Percentiles rank a stretch among this genome's conserved stretches.
Evolutionary conservation across 2,329 filamentous ascomycete species (phyloP).

Genomic region (Fusarium xylarioides): DNA sequence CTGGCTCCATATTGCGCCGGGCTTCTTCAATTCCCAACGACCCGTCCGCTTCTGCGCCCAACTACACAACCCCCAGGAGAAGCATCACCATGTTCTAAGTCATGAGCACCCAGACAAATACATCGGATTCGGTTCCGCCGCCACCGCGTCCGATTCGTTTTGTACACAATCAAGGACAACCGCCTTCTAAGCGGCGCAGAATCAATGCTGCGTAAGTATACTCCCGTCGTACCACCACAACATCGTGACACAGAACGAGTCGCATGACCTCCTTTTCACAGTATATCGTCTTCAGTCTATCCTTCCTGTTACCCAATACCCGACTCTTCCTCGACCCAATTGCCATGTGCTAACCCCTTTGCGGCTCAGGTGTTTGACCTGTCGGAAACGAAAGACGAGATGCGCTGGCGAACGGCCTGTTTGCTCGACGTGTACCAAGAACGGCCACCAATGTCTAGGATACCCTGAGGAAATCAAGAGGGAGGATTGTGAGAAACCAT

Average conservation of each 20-base stretch:
- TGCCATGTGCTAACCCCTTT: constrained; percentile 28
- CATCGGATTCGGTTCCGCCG: constrained; percentile 51
- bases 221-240: neutral
- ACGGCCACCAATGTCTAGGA: constrained; percentile 74
- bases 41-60: constrained; percentile 23
- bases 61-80: constrained; percentile 15
- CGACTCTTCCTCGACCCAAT: neutral
- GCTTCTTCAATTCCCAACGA: constrained; percentile 4
- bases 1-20: constrained; percentile 26
- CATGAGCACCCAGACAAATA: constrained; percentile 59
- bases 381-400: constrained; percentile 78
- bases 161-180: constrained; percentile 83
- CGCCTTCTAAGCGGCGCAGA: constrained; percentile 79
- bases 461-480: constrained; percentile 66
- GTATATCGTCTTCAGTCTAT: neutral
- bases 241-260: neutral
- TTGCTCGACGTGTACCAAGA: constrained; percentile 77
- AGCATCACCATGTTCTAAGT: constrained; percentile 51
- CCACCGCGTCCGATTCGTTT: constrained; percentile 74
- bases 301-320: neutral
- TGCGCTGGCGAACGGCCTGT: constrained; percentile 77
- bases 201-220: constrained; percentile 78
- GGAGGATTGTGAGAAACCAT: constrained; percentile 47
- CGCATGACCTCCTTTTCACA: neutral
- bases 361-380: constrained; percentile 53